phyloP scores from a whole-genome alignment of 139 green algal species.

The Coelastrella sp. region DNA sequence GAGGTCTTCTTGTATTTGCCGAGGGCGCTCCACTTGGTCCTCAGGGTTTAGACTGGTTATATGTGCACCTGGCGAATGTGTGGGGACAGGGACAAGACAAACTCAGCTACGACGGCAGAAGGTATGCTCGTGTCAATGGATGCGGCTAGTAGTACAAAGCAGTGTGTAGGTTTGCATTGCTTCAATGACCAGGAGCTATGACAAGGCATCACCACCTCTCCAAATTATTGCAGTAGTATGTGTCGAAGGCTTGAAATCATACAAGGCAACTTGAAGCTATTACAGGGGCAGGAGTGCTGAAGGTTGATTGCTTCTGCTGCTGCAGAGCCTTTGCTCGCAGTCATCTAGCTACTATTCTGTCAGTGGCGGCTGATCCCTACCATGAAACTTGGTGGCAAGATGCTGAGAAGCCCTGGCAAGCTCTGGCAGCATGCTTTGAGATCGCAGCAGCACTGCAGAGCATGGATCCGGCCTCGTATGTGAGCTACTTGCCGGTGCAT shows the following conservation, averaged over 20 bases:
- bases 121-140: too few relatives aligned
- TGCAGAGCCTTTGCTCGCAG: slow-evolving; percentile 67
- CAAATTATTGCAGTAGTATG: too few relatives aligned
- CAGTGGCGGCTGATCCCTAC: slow-evolving; percentile 68
- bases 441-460: slow-evolving; percentile 72
- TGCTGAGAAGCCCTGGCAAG: slow-evolving; percentile 92
- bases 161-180: too few relatives aligned
- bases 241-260: too few relatives aligned
- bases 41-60: slow-evolving; percentile 86
- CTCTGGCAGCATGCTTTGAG: slow-evolving; percentile 93
- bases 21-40: slow-evolving; percentile 78
- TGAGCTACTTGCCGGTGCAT: slow-evolving; percentile 85
- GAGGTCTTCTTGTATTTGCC: slow-evolving; percentile 90
- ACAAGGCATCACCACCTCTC: too few relatives aligned
- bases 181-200: too few relatives aligned
- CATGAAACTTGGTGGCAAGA: slow-evolving; percentile 80
- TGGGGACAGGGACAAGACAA: slow-evolving; percentile 91
- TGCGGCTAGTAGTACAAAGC: too few relatives aligned
- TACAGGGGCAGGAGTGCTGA: too few relatives aligned
- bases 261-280: too few relatives aligned
- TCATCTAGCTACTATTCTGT: slow-evolving; percentile 72
- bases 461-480: slow-evolving; percentile 72
- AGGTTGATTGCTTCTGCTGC: too few relatives aligned
- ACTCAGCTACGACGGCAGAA: slow-evolving; percentile 75
- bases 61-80: slow-evolving; percentile 89